Conservation (phyloP, 768 basidiomycete species). For the Rhizopogon roseolus region DNA sequence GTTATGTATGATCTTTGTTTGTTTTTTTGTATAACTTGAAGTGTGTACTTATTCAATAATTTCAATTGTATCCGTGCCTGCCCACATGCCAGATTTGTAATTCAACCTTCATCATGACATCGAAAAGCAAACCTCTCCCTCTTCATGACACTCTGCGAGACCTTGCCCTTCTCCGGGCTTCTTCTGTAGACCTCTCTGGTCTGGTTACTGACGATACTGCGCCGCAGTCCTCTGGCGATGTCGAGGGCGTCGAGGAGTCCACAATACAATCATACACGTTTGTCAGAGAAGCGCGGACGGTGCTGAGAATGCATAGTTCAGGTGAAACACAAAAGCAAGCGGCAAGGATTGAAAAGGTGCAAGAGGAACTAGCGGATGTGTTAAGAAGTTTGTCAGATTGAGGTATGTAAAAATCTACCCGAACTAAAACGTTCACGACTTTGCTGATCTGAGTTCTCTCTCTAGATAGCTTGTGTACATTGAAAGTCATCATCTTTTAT, state of each 20-base stretch:
- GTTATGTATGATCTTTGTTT: slow-evolving; percentile 17
- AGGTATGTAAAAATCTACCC: neutral
- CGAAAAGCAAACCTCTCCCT: slow-evolving; percentile 45
- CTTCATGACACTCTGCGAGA: slow-evolving; percentile 63
- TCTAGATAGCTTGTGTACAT: neutral
- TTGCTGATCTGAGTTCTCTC: neutral
- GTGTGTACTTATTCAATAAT: slow-evolving; percentile 19
- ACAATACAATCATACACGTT: slow-evolving; percentile 53
- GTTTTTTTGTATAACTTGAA: too few species aligned
- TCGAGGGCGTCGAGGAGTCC: slow-evolving; percentile 9
- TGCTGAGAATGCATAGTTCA: slow-evolving; percentile 47
- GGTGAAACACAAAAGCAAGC: slow-evolving; percentile 53
- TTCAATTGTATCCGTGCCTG: neutral
- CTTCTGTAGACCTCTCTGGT: slow-evolving; percentile 38
- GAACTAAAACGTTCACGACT: neutral
- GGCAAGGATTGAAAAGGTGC: slow-evolving; percentile 49
- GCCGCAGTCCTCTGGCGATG: neutral
- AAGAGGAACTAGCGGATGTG: slow-evolving; percentile 51
- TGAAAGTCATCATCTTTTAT: neutral
- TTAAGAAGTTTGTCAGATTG: slow-evolving; percentile 26
- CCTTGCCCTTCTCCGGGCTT: slow-evolving; percentile 64
- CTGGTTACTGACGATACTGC: slow-evolving; percentile 18
- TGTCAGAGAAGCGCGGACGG: slow-evolving; percentile 49
- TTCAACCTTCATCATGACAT: neutral
- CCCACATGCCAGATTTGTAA: too few species aligned